A percentile compares a stretch with the other conserved stretches of the same genome.
phyloP scores from a whole-genome alignment of 1,139 yeast genomes.

The Candida sojae region DNA sequence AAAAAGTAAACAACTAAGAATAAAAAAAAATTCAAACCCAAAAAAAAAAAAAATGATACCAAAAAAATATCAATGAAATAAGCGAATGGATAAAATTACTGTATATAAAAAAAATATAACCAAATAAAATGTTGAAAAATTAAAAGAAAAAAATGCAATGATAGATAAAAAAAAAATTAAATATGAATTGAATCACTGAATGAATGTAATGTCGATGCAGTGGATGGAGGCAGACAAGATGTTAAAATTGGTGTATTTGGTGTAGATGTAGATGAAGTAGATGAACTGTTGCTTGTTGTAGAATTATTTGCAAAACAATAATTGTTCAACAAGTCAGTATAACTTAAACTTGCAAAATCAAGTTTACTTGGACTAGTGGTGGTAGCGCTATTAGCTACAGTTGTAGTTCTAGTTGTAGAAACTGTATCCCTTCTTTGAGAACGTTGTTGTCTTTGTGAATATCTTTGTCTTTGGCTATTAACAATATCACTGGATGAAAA shows the following conservation, averaged over 20 bases:
- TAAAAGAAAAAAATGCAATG: not conserved
- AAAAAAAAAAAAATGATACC: not conserved
- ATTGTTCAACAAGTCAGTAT: conserved; percentile 32
- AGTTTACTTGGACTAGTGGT: not conserved
- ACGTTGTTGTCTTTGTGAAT: conserved; percentile 13
- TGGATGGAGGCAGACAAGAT: conserved; percentile 9
- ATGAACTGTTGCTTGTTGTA: conserved; percentile 3
- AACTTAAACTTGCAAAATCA: conserved; percentile 22
- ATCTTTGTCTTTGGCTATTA: conserved; percentile 9
- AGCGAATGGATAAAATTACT: not conserved
- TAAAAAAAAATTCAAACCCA: not conserved
- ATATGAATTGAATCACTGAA: conserved; percentile 36
- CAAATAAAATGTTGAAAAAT: not conserved
- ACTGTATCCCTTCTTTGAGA: conserved; percentile 3
- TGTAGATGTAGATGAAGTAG: conserved; percentile 6
- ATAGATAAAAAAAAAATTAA: conserved; percentile 12
- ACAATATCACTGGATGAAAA: conserved; percentile 27
- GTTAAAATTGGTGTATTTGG: conserved; percentile 9
- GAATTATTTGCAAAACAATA: conserved; percentile 34
- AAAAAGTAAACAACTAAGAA: not conserved
- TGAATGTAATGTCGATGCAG: conserved; percentile 26
- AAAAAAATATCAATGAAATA: too few species aligned
- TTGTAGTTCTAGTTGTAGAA: conserved; percentile 5
- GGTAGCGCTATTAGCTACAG: not conserved
- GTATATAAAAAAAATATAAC: too few species aligned